Percentiles rank a stretch among this genome's conserved stretches.
Conservation (phyloP, 139 green algal species). For the Haematococcus sp. region DNA sequence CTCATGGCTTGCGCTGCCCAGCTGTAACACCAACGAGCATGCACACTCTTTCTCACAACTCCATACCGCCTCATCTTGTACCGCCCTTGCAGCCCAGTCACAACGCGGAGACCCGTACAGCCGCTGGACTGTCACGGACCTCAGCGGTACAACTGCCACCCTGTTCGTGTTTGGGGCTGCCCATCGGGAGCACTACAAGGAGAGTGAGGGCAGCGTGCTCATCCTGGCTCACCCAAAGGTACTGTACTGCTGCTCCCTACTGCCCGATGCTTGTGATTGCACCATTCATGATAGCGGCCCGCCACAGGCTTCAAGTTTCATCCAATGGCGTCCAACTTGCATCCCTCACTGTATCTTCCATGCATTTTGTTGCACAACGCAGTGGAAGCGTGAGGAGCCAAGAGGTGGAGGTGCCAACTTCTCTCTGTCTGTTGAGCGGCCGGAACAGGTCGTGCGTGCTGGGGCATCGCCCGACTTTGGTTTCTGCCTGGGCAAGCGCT, state of each 20-base stretch:
- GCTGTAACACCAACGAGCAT: not conserved
- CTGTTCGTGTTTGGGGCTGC: conserved; percentile 24
- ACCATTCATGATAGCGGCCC: no score
- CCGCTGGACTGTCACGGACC: conserved; percentile 19
- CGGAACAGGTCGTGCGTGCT: conserved; percentile 18
- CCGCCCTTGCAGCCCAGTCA: not conserved
- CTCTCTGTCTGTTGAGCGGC: conserved; percentile 30
- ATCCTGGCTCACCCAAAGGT: conserved; percentile 29
- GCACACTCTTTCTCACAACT: no score
- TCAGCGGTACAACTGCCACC: conserved; percentile 2
- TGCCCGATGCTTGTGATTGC: not conserved
- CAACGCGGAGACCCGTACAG: conserved; percentile 10
- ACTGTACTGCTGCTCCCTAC: not conserved
- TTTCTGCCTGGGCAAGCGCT: conserved; percentile 18
- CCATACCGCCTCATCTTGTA: no score
- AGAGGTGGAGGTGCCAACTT: conserved; percentile 2
- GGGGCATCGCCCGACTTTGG: conserved; percentile 27
- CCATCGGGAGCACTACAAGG: conserved; percentile 31
- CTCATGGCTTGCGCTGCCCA: not conserved
- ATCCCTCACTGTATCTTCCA: no score
- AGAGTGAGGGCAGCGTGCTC: conserved; percentile 31
- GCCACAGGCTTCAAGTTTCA: no score
- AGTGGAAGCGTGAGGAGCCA: conserved; percentile 21
- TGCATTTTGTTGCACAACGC: not conserved
- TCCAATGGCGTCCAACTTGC: no score